Percentiles rank a stretch among this genome's conserved stretches.
phyloP scores from a whole-genome alignment of 345 rosid genomes.

The Citrus sp. region DNA sequence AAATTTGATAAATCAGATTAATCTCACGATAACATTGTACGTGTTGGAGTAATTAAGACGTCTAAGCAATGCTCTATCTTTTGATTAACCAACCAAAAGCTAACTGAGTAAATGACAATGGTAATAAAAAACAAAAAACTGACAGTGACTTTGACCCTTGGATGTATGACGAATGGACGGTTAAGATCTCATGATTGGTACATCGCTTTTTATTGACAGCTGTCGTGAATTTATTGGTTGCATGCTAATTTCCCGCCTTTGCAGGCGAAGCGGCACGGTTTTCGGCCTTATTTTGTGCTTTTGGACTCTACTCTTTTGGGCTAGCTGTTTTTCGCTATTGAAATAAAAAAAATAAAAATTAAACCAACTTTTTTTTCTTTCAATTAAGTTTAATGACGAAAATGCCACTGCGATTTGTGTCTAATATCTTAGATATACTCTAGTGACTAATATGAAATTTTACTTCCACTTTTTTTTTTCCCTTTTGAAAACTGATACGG shows the following conservation, averaged over 20 bases:
- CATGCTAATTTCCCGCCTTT: constrained; percentile 10
- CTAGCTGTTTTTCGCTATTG: background rate
- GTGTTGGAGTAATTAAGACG: constrained; percentile 16
- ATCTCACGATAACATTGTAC: background rate
- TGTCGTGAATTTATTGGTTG: background rate
- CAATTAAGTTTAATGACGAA: background rate
- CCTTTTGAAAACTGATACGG: no score
- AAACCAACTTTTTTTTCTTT: background rate
- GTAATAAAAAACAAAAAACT: no score
- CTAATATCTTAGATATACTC: no score
- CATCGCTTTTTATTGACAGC: background rate
- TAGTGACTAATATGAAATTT: no score
- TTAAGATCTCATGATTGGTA: background rate
- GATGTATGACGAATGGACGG: constrained; percentile 10
- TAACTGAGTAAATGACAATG: background rate
- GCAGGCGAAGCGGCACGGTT: background rate
- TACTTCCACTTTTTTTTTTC: no score
- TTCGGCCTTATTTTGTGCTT: background rate
- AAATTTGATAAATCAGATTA: background rate
- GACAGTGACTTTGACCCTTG: background rate
- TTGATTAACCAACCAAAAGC: constrained; percentile 1
- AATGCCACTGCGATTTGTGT: background rate
- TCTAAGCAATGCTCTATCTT: background rate
- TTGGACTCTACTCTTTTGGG: background rate
- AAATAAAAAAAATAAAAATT: background rate